Evolutionary conservation across 2,329 filamentous ascomycete species (phyloP).

Genomic region (Grosmannia clavigera): DNA sequence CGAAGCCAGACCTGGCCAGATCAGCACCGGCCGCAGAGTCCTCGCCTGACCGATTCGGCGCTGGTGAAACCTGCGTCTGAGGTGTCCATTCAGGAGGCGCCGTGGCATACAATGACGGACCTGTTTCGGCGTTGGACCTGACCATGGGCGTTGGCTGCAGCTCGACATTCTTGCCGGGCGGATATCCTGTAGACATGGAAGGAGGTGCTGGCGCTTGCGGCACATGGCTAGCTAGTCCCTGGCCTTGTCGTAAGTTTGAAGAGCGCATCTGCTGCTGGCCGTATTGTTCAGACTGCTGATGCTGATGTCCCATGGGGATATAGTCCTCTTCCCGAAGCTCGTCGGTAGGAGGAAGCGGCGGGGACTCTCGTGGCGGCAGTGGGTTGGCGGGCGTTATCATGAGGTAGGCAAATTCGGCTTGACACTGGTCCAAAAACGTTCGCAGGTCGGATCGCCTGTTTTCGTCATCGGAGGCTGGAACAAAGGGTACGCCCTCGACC

Average conservation of each 20-base stretch:
- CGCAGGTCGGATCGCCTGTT: constrained; percentile 41
- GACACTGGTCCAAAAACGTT: constrained; percentile 50
- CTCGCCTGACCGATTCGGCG: neutral
- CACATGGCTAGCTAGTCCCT: constrained; percentile 40
- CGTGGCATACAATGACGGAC: constrained; percentile 22
- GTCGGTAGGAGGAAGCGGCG: constrained; percentile 42
- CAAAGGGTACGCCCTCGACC: constrained; percentile 33
- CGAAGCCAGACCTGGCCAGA: constrained; percentile 4
- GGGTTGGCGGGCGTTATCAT: constrained; percentile 58
- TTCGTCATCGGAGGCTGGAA: constrained; percentile 36
- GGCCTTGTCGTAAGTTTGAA: constrained; percentile 31
- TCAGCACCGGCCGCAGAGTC: neutral
- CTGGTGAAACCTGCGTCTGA: neutral
- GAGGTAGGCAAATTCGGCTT: constrained; percentile 54
- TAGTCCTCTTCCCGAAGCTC: constrained; percentile 46
- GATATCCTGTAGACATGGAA: constrained; percentile 16
- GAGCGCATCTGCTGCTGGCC: constrained; percentile 23
- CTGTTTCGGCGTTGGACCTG: constrained; percentile 35
- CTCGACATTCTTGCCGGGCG: constrained; percentile 22
- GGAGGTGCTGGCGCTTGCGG: constrained; percentile 29
- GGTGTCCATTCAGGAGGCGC: constrained; percentile 19
- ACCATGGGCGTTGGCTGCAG: constrained; percentile 37
- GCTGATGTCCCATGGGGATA: constrained; percentile 30
- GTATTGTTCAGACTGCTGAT: constrained; percentile 37
- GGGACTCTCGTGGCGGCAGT: constrained; percentile 48